These are phyloP conservation scores for Cucumis hystrix DNA, from an alignment of 306 rosid genomes.

Conservation along the genomic window DNA sequence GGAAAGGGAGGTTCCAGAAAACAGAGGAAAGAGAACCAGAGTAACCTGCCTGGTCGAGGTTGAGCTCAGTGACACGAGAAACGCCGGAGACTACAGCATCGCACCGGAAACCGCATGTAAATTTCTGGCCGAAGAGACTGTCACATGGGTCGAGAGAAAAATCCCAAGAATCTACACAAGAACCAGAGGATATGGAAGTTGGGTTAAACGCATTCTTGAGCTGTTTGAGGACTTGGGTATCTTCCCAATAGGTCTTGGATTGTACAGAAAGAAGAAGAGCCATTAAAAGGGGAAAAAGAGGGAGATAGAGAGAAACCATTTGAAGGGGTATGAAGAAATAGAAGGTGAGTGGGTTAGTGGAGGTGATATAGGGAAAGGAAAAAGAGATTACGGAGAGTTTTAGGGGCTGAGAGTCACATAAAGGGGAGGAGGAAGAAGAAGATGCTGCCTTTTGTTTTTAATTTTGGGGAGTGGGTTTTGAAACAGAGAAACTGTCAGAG, in stretches of 20 bases:
- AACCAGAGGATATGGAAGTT: conserved; percentile 33
- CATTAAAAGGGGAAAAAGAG: conserved; percentile 4
- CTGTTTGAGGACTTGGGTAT: conserved; percentile 32
- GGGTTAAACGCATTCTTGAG: conserved; percentile 30
- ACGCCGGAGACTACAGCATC: conserved; percentile 28
- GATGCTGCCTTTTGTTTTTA: not conserved
- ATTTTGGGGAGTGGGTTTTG: not conserved
- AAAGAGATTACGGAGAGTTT: not conserved
- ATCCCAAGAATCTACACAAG: conserved; percentile 66
- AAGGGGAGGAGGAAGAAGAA: not conserved
- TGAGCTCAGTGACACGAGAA: conserved; percentile 59
- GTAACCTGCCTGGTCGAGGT: conserved; percentile 81
- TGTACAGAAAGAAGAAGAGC: conserved; percentile 9
- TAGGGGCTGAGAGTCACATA: not conserved
- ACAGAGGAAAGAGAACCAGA: conserved; percentile 29
- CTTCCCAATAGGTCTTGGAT: conserved; percentile 50
- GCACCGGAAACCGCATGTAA: conserved; percentile 79
- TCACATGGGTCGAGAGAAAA: conserved; percentile 70
- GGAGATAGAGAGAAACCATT: conserved; percentile 20
- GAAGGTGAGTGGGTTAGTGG: not conserved
- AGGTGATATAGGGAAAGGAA: not conserved
- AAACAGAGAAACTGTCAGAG: not conserved
- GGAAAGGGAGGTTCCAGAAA: conserved; percentile 50
- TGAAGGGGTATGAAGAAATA: not conserved
- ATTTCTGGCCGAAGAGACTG: conserved; percentile 45